These are phyloP conservation scores for Amauroascus verrucosus DNA, from an alignment of 2,329 filamentous ascomycete genomes.

Conservation along the genomic window DNA sequence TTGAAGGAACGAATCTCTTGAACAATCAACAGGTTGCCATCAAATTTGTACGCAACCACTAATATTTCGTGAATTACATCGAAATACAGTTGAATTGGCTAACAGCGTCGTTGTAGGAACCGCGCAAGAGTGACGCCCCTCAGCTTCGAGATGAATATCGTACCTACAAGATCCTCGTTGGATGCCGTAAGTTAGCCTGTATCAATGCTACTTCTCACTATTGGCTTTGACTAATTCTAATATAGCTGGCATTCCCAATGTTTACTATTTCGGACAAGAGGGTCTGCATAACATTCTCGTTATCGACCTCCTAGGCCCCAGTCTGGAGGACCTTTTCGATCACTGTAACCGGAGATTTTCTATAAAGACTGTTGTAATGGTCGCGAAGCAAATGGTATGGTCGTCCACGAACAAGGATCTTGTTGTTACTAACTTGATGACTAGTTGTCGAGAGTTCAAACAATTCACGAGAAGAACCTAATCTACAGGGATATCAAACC, in stretches of 20 bases:
- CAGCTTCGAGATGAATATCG: constrained; percentile 97
- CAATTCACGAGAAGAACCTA: constrained; percentile 96
- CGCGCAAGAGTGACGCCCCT: constrained; percentile 94
- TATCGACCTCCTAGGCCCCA: constrained; percentile 89
- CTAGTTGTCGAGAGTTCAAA: constrained; percentile 78
- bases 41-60: constrained; percentile 72
- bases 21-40: constrained; percentile 99
- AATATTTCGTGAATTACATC: background rate
- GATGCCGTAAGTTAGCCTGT: constrained; percentile 74
- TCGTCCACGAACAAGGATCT: background rate
- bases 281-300: constrained; percentile 98
- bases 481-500: constrained; percentile 99
- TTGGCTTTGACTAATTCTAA: background rate
- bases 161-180: constrained; percentile 98
- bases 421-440: constrained; percentile 21
- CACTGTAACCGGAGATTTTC: constrained; percentile 92
- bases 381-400: constrained; percentile 91
- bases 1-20: constrained; percentile 94
- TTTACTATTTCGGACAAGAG: constrained; percentile 98
- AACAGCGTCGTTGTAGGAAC: constrained; percentile 60
- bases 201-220: background rate
- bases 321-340: constrained; percentile 92
- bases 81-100: constrained; percentile 10
- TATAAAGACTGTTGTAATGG: constrained; percentile 98
- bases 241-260: constrained; percentile 92